Conservation (phyloP, 441 rosid genomes). For the Erodium texanum region DNA sequence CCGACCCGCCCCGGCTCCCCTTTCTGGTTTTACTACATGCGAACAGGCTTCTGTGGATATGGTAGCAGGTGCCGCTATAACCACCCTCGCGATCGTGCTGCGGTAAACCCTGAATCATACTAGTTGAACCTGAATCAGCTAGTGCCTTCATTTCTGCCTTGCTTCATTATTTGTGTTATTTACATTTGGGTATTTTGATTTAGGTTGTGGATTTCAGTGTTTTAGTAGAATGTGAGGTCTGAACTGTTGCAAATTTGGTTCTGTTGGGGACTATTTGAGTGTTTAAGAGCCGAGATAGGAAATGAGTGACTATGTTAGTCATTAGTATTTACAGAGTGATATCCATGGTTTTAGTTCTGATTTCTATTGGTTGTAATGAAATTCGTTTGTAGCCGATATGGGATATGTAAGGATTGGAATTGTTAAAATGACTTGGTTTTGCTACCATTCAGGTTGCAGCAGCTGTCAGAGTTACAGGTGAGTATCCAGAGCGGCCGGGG, state of each 20-base stretch:
- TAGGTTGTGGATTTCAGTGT: background rate
- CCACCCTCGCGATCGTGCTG: conserved; percentile 82
- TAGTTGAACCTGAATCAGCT: background rate
- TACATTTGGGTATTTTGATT: background rate
- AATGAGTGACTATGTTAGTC: no score
- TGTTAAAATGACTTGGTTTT: conserved; percentile 7
- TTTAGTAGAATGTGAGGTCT: background rate
- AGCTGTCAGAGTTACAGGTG: conserved; percentile 81
- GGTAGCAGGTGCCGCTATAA: conserved; percentile 79
- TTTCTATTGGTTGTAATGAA: background rate
- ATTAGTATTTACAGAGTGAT: background rate
- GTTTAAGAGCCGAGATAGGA: background rate
- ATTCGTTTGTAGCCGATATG: background rate
- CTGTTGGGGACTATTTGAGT: background rate
- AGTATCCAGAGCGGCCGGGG: conserved; percentile 80
- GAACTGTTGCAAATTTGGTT: background rate
- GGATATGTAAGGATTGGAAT: no score
- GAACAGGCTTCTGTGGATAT: conserved; percentile 79
- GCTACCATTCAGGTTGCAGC: conserved; percentile 64
- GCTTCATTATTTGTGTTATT: background rate
- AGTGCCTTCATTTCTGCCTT: background rate
- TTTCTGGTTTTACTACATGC: conserved; percentile 89
- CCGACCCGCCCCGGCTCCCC: conserved; percentile 60
- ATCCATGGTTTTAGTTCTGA: background rate
- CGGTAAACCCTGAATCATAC: conserved; percentile 30